phyloP scores from a whole-genome alignment of 306 rosid species.

The Betula pendula region DNA sequence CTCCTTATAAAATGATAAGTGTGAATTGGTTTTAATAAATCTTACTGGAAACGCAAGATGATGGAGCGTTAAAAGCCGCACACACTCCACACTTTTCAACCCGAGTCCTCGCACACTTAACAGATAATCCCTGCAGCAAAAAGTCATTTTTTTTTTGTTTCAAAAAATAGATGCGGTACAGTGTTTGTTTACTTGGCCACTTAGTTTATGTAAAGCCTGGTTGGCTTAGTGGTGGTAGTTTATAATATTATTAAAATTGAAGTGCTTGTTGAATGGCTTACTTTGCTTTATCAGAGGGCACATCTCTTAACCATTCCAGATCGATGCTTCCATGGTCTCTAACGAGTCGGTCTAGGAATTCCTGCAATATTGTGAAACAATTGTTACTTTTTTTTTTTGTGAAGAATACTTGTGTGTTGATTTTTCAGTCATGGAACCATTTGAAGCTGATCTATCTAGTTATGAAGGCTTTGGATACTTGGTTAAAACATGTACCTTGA shows the following conservation, averaged over 20 bases:
- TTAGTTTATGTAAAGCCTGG: constrained; percentile 18
- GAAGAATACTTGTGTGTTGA: constrained; percentile 9
- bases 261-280: constrained; percentile 37
- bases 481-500: constrained; percentile 50
- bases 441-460: neutral
- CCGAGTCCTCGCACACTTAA: constrained; percentile 86
- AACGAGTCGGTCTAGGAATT: constrained; percentile 71
- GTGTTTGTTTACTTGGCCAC: neutral
- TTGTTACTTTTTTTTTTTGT: neutral
- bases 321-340: constrained; percentile 84
- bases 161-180: constrained; percentile 22
- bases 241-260: constrained; percentile 15
- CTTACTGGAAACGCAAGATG: constrained; percentile 96
- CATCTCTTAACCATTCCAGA: constrained; percentile 94
- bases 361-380: constrained; percentile 51
- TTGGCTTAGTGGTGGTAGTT: constrained; percentile 4
- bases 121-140: constrained; percentile 73
- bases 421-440: neutral
- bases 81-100: constrained; percentile 93
- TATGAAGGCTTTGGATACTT: constrained; percentile 16
- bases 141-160: neutral
- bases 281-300: constrained; percentile 85
- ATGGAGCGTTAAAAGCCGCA: constrained; percentile 89
- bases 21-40: constrained; percentile 20
- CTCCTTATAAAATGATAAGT: constrained; percentile 19